Conservation (phyloP, 805 yeast genomes). For the Candida methanosorbosa region DNA sequence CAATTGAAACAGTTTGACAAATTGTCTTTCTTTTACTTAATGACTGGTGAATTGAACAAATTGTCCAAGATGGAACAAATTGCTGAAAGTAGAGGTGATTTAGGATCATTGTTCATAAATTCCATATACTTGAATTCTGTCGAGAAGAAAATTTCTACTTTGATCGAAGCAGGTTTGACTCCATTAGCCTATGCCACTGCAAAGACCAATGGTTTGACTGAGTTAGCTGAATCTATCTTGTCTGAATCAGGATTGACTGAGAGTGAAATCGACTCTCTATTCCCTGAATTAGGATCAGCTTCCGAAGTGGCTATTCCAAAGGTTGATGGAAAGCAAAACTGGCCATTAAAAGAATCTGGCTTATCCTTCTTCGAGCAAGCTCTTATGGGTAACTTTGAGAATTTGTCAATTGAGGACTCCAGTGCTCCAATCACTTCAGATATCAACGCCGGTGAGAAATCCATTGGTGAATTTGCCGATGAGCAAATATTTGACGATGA, state of each 20-base stretch:
- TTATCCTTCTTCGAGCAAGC: constrained; percentile 83
- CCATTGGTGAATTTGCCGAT: constrained; percentile 21
- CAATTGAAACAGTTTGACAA: constrained; percentile 81
- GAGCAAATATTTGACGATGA: constrained; percentile 35
- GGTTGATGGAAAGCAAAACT: constrained; percentile 39
- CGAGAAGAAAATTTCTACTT: constrained; percentile 64
- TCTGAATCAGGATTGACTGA: constrained; percentile 59
- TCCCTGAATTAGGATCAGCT: constrained; percentile 27
- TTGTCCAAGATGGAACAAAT: constrained; percentile 79
- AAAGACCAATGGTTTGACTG: constrained; percentile 72
- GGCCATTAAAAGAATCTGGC: constrained; percentile 76
- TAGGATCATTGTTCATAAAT: constrained; percentile 73
- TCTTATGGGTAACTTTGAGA: constrained; percentile 67
- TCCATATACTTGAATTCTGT: constrained; percentile 69
- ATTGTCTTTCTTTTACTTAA: constrained; percentile 78
- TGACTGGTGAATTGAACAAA: constrained; percentile 73
- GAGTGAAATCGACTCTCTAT: constrained; percentile 44
- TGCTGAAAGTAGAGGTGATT: constrained; percentile 82
- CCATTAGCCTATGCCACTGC: constrained; percentile 94
- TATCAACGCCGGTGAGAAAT: background rate
- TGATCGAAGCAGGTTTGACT: constrained; percentile 68
- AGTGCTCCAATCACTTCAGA: constrained; percentile 10
- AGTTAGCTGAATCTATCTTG: constrained; percentile 63
- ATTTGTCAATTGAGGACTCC: constrained; percentile 40
- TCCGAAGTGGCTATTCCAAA: constrained; percentile 40